Evolutionary conservation across 2,329 filamentous ascomycete species (phyloP).

Genomic region (Colletotrichum coccodes): DNA sequence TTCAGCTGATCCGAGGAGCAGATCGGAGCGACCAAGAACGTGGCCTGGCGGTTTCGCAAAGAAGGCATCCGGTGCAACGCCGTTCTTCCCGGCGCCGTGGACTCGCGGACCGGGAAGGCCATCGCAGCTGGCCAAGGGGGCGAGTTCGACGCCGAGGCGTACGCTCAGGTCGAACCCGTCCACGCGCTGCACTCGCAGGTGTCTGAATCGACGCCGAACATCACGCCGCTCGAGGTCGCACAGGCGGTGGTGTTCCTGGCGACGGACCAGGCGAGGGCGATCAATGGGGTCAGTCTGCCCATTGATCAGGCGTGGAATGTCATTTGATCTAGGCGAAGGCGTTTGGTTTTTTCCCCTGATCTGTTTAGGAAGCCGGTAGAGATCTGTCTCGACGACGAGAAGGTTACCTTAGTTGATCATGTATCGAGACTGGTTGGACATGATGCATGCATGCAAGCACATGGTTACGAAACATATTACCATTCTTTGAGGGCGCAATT

Average conservation of each 20-base stretch:
- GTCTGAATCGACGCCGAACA: conserved; percentile 34
- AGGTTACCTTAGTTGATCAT: too few species aligned
- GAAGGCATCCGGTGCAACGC: conserved; percentile 46
- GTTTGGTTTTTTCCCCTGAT: background rate
- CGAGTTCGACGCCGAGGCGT: conserved; percentile 39
- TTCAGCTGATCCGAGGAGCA: conserved; percentile 28
- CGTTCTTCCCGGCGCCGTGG: conserved; percentile 45
- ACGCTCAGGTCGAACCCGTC: conserved; percentile 39
- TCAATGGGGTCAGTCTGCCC: conserved; percentile 47
- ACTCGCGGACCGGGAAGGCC: conserved; percentile 41
- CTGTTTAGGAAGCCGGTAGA: too few species aligned
- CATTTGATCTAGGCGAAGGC: conserved; percentile 34
- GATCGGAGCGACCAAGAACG: conserved; percentile 57
- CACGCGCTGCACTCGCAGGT: conserved; percentile 42
- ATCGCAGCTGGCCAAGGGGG: conserved; percentile 34
- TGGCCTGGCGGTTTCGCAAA: conserved; percentile 55
- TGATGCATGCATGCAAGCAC: too few species aligned
- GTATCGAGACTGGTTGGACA: too few species aligned
- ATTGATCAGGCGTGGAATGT: conserved; percentile 49
- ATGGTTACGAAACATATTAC: too few species aligned
- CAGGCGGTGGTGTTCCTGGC: conserved; percentile 48
- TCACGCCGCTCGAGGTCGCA: conserved; percentile 45
- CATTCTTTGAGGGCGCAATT: too few species aligned
- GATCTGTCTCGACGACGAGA: too few species aligned
- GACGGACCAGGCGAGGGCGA: conserved; percentile 45